Evolutionary conservation across 2,329 filamentous ascomycete species (phyloP).

Genomic region (Cercospora sojina): DNA sequence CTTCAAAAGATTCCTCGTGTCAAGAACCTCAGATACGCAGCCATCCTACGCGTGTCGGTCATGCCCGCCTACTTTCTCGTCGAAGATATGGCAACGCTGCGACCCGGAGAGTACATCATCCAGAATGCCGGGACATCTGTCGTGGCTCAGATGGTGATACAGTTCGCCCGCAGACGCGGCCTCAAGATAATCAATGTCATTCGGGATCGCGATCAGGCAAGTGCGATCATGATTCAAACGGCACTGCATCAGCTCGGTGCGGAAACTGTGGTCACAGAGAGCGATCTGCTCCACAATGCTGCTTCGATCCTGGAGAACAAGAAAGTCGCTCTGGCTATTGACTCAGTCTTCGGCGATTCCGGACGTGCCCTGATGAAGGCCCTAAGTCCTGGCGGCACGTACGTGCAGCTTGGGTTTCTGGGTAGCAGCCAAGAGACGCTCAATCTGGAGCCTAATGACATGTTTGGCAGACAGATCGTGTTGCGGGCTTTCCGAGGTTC

Average conservation of each 20-base stretch:
- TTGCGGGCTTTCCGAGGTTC: not conserved
- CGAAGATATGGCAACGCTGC: conserved; percentile 12
- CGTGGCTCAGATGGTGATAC: conserved; percentile 28
- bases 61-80: not conserved
- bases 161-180: conserved; percentile 26
- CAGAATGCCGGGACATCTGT: conserved; percentile 27
- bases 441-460: not conserved
- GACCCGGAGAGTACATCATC: conserved; percentile 31
- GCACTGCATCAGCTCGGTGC: not conserved
- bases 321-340: conserved; percentile 12
- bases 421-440: not conserved
- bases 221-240: not conserved
- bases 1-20: not conserved
- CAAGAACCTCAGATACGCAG: not conserved
- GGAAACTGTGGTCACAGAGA: conserved; percentile 12
- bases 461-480: not conserved
- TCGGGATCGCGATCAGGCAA: conserved; percentile 19
- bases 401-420: not conserved
- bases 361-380: not conserved
- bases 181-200: conserved; percentile 23
- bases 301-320: not conserved
- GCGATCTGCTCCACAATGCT: not conserved
- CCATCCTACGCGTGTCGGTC: not conserved
- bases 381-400: not conserved
- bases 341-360: conserved; percentile 13